Conservation (phyloP, 306 rosid genomes). For the Coriaria nepalensis region DNA sequence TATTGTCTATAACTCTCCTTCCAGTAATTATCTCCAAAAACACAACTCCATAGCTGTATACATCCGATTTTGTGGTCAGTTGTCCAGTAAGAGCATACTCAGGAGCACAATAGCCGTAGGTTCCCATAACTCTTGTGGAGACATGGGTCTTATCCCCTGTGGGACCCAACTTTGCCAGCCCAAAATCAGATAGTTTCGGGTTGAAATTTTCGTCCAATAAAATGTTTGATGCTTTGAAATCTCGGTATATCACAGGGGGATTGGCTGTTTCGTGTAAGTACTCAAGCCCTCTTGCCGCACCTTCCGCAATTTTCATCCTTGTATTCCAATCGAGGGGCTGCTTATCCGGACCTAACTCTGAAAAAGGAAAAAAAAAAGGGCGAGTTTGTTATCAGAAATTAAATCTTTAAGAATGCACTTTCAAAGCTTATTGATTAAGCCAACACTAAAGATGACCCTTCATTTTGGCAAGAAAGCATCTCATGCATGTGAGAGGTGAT, state of each 20-base stretch:
- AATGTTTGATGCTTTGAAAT: constrained; percentile 85
- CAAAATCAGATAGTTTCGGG: constrained; percentile 84
- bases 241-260: constrained; percentile 81
- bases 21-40: constrained; percentile 81
- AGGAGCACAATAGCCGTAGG: constrained; percentile 94
- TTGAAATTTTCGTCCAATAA: constrained; percentile 62
- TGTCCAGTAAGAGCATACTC: constrained; percentile 83
- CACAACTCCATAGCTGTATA: constrained; percentile 81
- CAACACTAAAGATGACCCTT: too few species aligned
- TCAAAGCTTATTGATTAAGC: too few species aligned
- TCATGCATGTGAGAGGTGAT: neutral
- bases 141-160: constrained; percentile 76
- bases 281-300: constrained; percentile 84
- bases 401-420: neutral
- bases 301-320: constrained; percentile 79
- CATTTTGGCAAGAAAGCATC: too few species aligned
- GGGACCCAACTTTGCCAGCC: constrained; percentile 91
- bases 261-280: constrained; percentile 69
- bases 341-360: constrained; percentile 32
- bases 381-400: neutral
- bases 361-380: neutral
- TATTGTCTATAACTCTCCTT: constrained; percentile 63
- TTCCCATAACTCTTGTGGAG: constrained; percentile 95
- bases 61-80: constrained; percentile 67
- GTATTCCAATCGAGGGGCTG: constrained; percentile 63